Percentiles rank a stretch among this genome's conserved stretches.
phyloP scores from a whole-genome alignment of 1,139 yeast species.

The Kurtzmaniella natalensis region DNA sequence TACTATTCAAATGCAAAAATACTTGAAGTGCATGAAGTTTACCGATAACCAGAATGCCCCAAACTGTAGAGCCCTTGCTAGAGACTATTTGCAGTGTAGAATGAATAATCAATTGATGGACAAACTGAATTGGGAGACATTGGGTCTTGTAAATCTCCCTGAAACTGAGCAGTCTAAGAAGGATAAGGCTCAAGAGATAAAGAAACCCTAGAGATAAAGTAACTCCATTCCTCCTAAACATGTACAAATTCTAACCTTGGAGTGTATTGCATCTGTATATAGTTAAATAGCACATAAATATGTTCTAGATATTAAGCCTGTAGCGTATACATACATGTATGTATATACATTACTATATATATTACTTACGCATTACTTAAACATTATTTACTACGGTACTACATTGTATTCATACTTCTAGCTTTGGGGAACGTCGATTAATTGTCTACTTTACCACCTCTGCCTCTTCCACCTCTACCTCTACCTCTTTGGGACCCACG shows the following conservation, averaged over 20 bases:
- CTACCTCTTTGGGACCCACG: constrained; percentile 22
- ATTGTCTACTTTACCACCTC: constrained; percentile 11
- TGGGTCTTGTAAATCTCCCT: constrained; percentile 66
- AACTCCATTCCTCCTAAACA: no score
- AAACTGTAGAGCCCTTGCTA: constrained; percentile 81
- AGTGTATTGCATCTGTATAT: constrained; percentile 1
- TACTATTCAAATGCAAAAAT: constrained; percentile 65
- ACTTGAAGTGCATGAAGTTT: constrained; percentile 72
- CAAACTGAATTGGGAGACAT: constrained; percentile 70
- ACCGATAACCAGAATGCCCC: constrained; percentile 84
- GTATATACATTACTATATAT: not conserved
- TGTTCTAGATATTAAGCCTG: no score
- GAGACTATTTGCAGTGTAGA: constrained; percentile 75
- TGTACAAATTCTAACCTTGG: not conserved
- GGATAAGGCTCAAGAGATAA: constrained; percentile 3
- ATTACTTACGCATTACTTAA: no score
- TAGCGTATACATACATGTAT: constrained; percentile 1
- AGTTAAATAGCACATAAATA: not conserved
- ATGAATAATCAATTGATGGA: constrained; percentile 92
- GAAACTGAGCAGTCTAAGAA: constrained; percentile 16
- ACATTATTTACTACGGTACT: no score
- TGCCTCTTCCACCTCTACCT: constrained; percentile 25
- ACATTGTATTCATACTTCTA: no score
- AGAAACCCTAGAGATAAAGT: not conserved
- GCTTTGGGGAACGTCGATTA: no score